Evolutionary conservation across 139 green algal genomes (phyloP).

Genomic region (Picochlorum sp.): DNA sequence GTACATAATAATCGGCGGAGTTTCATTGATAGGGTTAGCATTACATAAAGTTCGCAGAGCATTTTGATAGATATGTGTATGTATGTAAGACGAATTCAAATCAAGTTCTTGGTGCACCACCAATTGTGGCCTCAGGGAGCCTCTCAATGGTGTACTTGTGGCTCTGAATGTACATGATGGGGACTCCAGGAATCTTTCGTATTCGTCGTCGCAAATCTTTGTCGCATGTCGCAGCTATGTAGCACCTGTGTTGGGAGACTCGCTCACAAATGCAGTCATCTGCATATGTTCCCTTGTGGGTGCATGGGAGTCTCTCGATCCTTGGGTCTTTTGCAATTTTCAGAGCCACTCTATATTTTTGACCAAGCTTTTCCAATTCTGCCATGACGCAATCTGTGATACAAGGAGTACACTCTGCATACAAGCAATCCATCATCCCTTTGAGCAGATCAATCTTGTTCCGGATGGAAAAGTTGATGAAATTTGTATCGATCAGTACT

Average conservation of each 20-base stretch:
- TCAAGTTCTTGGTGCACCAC: constrained; percentile 70
- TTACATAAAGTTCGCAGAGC: constrained; percentile 19
- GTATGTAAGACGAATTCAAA: neutral
- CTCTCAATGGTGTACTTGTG: constrained; percentile 94
- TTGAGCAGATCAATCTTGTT: constrained; percentile 96
- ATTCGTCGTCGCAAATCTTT: constrained; percentile 86
- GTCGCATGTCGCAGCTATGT: constrained; percentile 99
- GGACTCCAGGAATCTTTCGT: constrained; percentile 65
- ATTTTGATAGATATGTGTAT: constrained; percentile 9
- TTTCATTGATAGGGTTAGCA: constrained; percentile 14
- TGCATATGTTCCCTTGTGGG: constrained; percentile 94
- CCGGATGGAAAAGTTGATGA: constrained; percentile 99
- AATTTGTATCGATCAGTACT: constrained; percentile 98
- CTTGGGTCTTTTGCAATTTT: constrained; percentile 92
- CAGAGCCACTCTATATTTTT: constrained; percentile 96
- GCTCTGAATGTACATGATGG: constrained; percentile 63
- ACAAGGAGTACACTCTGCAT: constrained; percentile 94
- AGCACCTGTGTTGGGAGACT: constrained; percentile 93
- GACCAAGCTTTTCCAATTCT: constrained; percentile 97
- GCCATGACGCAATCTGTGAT: constrained; percentile 98
- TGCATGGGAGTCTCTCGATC: constrained; percentile 87
- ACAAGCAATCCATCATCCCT: constrained; percentile 99
- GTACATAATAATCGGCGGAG: constrained; percentile 9
- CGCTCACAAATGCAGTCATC: constrained; percentile 96
- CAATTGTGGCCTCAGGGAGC: constrained; percentile 94